Evolutionary conservation across 768 basidiomycete species (phyloP), one percentile per base, ranked within the genome.

Genomic region (Leccinum uliginosum): DNA sequence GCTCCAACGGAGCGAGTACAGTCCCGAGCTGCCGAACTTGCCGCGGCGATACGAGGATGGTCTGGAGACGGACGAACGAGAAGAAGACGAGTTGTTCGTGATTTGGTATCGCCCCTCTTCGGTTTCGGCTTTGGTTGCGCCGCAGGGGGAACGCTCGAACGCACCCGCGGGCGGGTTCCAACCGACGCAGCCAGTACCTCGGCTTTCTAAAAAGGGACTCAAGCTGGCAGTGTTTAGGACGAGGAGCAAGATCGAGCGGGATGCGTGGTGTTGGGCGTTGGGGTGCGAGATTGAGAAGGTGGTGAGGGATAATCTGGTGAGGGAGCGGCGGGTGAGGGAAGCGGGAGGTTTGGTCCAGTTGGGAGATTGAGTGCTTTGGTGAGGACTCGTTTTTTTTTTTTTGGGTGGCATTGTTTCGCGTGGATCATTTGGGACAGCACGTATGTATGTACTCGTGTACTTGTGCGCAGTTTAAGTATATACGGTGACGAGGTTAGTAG

Each of bases 191-290:
- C 64, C 72, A 27, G 62, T 84, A 32, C 91, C 81, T 30, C 67
- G 74, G 24, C 72, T 86, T 53, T 84, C 78, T 46, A 67, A 44
- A 50, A 78, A 75, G 57, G 85, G 84, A 63, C 74, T 82, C 58
- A 85, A 86, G 68, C 62, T 85, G 54, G 63, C 80, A 15, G 79
- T 93, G 2, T 87, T 89, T 62, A 80, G 84, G 59, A 85, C 88
- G 51, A 78, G 93, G 67, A 93, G 84, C 66, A 85, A 86, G 73
- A 76, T 98, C 35, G 96, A 98, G 71, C 77, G 95, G 27, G 94
- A 98, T 70, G 80, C 87, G 27, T 98, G 95, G 95, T 93, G 93
- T 63, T 97, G 91, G 89, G 92, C 91, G 1, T 73, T 98, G 62
- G 93, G 91, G 59, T 82, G 82, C 46, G 93, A 96, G 74, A 93